Conservation (phyloP, 495 filamentous ascomycete genomes). For the Mycothermus thermophilus region DNA sequence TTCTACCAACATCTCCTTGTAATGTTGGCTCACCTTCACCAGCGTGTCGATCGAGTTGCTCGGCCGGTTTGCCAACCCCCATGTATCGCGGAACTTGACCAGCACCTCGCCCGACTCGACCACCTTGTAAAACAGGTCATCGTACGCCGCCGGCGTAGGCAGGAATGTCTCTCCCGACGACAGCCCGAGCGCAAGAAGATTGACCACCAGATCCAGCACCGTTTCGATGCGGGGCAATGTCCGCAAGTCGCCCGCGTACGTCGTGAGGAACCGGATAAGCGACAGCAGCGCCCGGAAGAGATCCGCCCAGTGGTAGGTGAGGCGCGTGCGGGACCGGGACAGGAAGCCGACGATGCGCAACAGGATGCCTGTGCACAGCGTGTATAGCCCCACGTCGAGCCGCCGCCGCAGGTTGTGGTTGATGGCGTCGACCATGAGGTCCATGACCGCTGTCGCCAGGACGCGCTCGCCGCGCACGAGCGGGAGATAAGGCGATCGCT, state of each 20-base stretch:
- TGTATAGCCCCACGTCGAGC: slow-evolving; percentile 77
- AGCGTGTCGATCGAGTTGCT: slow-evolving; percentile 68
- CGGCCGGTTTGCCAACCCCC: slow-evolving; percentile 38
- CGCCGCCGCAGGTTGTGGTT: slow-evolving; percentile 84
- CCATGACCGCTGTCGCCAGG: slow-evolving; percentile 60
- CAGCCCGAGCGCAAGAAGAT: slow-evolving; percentile 76
- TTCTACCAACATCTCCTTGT: slow-evolving; percentile 64
- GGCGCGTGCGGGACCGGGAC: slow-evolving; percentile 58
- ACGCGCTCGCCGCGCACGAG: slow-evolving; percentile 54
- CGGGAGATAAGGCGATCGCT: slow-evolving; percentile 80
- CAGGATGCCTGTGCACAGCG: slow-evolving; percentile 61
- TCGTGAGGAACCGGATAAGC: slow-evolving; percentile 80
- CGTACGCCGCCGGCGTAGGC: slow-evolving; percentile 77
- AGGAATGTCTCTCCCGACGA: slow-evolving; percentile 82
- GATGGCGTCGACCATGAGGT: slow-evolving; percentile 76
- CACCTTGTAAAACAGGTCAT: slow-evolving; percentile 96
- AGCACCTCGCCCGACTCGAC: slow-evolving; percentile 82
- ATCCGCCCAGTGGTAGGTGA: slow-evolving; percentile 89
- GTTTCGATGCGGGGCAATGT: slow-evolving; percentile 42
- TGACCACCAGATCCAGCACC: slow-evolving; percentile 58
- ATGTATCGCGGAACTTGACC: slow-evolving; percentile 67
- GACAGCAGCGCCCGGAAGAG: slow-evolving; percentile 83
- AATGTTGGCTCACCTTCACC: slow-evolving; percentile 73
- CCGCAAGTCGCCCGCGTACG: slow-evolving; percentile 64
- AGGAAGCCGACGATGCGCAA: slow-evolving; percentile 73